Conservation (phyloP, 225 moss, liverwort and hornwort genomes). For the Anthoceros angustus region DNA sequence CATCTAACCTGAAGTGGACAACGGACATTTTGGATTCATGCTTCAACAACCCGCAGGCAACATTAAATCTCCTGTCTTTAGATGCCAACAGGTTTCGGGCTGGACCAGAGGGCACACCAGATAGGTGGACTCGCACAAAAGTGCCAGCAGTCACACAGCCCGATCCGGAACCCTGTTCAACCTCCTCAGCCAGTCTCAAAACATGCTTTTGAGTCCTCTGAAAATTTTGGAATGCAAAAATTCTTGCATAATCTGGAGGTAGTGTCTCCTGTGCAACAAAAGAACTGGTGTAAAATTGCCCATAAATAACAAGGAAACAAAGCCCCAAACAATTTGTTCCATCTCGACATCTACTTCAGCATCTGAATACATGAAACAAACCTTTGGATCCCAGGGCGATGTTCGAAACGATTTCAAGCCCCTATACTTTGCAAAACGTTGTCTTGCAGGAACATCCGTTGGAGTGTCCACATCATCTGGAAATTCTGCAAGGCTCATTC, state of each 20-base stretch:
- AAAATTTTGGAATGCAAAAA: constrained; percentile 86
- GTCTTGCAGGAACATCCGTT: constrained; percentile 49
- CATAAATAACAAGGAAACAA: neutral
- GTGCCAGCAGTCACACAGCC: constrained; percentile 42
- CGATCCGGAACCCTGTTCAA: constrained; percentile 28
- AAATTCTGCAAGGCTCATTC: constrained; percentile 40
- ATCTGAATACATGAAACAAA: constrained; percentile 1
- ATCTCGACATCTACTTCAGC: no score
- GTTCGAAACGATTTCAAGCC: constrained; percentile 92
- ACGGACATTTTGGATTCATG: constrained; percentile 97
- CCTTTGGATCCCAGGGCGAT: constrained; percentile 95
- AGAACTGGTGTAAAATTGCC: constrained; percentile 1
- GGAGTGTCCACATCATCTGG: constrained; percentile 98
- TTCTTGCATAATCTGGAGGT: constrained; percentile 76
- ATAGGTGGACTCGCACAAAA: constrained; percentile 67
- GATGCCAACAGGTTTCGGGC: constrained; percentile 33
- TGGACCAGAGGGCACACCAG: constrained; percentile 38
- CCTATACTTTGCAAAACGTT: constrained; percentile 86
- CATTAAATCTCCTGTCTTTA: constrained; percentile 39
- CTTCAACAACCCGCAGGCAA: constrained; percentile 74
- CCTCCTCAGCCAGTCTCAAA: constrained; percentile 38
- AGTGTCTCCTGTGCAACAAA: constrained; percentile 52
- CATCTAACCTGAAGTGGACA: constrained; percentile 62
- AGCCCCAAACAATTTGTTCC: no score
- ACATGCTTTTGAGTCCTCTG: constrained; percentile 69